Conservation (phyloP, 2,329 filamentous ascomycete genomes). For the Teratosphaeria epicoccoides region DNA sequence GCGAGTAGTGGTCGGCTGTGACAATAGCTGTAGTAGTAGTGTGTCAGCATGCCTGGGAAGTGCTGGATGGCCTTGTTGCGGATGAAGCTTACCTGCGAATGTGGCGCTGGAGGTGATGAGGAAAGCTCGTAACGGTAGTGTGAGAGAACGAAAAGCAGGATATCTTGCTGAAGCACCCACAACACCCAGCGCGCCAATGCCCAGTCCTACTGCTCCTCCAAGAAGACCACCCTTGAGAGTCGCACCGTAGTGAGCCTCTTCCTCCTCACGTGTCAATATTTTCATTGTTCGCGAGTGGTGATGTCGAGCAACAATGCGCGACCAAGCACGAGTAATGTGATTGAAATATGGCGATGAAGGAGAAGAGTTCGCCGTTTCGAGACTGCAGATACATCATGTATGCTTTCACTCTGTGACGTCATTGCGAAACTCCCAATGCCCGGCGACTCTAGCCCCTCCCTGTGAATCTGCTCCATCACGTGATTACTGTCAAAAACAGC, state of each 20-base stretch:
- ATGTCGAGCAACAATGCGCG: too few relatives aligned
- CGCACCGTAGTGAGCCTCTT: constrained; percentile 10
- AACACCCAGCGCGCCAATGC: constrained; percentile 57
- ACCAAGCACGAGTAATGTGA: too few relatives aligned
- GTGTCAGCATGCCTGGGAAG: not conserved
- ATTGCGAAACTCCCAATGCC: too few relatives aligned
- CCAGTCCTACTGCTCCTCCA: constrained; percentile 60
- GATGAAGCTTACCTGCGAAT: constrained; percentile 50
- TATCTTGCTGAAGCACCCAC: constrained; percentile 59
- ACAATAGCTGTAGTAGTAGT: constrained; percentile 49
- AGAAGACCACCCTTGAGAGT: constrained; percentile 70
- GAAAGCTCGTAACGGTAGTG: constrained; percentile 83
- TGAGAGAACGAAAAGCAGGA: constrained; percentile 67
- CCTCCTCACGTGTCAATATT: too few relatives aligned
- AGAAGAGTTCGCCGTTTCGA: too few relatives aligned
- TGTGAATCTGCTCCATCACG: too few relatives aligned
- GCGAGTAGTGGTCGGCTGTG: constrained; percentile 65
- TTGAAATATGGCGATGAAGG: too few relatives aligned
- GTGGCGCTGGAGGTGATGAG: constrained; percentile 72
- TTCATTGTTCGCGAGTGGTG: too few relatives aligned
- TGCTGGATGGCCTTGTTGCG: not conserved
- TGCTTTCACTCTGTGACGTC: too few relatives aligned
- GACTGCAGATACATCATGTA: too few relatives aligned
- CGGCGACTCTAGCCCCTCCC: too few relatives aligned
- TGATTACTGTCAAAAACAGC: too few relatives aligned